These are phyloP conservation scores for Geotrichum aggregatum DNA, from an alignment of 1,139 yeast species.

Conservation along the genomic window DNA sequence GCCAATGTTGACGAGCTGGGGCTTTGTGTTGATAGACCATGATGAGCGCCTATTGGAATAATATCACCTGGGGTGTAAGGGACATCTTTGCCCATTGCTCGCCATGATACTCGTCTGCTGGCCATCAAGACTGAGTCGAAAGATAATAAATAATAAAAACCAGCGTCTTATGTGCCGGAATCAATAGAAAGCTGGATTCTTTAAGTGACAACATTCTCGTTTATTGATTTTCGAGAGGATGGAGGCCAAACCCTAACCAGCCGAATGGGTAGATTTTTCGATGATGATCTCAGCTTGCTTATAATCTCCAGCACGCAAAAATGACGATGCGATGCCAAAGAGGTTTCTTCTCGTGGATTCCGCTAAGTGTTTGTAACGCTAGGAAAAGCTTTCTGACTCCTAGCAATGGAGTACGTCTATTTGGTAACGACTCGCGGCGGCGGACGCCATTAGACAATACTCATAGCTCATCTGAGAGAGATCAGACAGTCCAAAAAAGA, in stretches of 20 bases:
- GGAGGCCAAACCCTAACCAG: conserved; percentile 9
- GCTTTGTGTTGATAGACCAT: conserved; percentile 18
- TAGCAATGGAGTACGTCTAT: no score
- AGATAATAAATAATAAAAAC: background rate
- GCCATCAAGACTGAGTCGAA: background rate
- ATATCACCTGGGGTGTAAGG: conserved; percentile 19
- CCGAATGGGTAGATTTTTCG: background rate
- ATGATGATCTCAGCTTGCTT: background rate
- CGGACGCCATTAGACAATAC: no score
- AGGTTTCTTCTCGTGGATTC: no score
- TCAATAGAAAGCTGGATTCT: background rate
- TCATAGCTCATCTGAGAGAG: background rate
- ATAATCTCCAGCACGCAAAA: background rate
- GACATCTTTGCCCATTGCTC: conserved; percentile 12
- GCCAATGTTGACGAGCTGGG: conserved; percentile 23
- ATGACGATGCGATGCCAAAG: background rate
- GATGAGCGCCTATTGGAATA: conserved; percentile 11
- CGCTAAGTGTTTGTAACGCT: no score
- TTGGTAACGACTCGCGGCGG: no score
- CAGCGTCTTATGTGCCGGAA: background rate
- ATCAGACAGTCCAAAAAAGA: background rate
- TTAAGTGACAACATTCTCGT: background rate
- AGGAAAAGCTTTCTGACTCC: no score
- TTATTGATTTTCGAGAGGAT: conserved; percentile 1
- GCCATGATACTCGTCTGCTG: conserved; percentile 12